Conservation (phyloP, 2,329 filamentous ascomycete genomes). For the Penicillium decumbens region DNA sequence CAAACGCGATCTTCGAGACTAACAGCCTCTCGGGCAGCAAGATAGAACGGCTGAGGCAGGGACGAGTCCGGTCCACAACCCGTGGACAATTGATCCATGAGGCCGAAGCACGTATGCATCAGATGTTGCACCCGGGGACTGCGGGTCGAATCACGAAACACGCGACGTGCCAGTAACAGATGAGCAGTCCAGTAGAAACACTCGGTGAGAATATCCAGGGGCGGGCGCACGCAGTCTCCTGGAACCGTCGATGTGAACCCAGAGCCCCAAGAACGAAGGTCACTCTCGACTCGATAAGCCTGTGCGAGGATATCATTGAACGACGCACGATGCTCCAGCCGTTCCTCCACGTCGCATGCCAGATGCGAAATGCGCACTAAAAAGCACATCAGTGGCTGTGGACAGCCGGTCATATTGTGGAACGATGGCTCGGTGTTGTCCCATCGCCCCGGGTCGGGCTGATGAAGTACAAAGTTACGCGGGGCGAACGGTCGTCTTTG, state of each 20-base stretch:
- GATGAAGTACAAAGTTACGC: constrained; percentile 14
- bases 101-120: constrained; percentile 17
- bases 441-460: constrained; percentile 16
- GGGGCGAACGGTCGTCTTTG: constrained; percentile 21
- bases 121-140: constrained; percentile 21
- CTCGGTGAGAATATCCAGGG: constrained; percentile 22
- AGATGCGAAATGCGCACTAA: constrained; percentile 19
- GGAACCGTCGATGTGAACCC: constrained; percentile 4
- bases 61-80: constrained; percentile 24
- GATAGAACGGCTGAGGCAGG: constrained; percentile 21
- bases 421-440: constrained; percentile 22
- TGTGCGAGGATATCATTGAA: constrained; percentile 9
- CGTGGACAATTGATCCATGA: constrained; percentile 22
- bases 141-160: constrained; percentile 19
- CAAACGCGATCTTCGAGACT: constrained; percentile 15
- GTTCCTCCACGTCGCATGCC: constrained; percentile 19
- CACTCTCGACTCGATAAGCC: constrained; percentile 18
- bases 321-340: neutral
- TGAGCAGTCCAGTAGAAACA: constrained; percentile 25
- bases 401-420: constrained; percentile 24
- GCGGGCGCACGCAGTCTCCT: constrained; percentile 2
- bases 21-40: constrained; percentile 21
- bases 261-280: constrained; percentile 19
- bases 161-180: constrained; percentile 21
- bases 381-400: constrained; percentile 23